A percentile compares a stretch with the other conserved stretches of the same genome.
These are phyloP conservation scores for Teratosphaeria viscida DNA, from an alignment of 2,329 filamentous ascomycete species.

Conservation along the genomic window DNA sequence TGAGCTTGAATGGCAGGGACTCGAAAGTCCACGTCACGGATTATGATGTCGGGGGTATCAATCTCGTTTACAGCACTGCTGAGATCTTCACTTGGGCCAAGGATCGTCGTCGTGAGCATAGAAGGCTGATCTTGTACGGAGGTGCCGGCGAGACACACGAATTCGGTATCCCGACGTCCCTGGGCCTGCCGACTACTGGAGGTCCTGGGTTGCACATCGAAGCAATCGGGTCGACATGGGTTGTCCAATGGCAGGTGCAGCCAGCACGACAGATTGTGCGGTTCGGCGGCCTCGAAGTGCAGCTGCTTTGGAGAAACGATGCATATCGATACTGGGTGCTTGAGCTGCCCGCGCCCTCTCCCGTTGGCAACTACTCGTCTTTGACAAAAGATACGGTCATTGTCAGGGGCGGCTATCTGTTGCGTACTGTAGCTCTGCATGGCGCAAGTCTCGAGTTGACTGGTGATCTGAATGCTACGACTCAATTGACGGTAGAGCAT, in stretches of 20 bases:
- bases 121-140: slow-evolving; percentile 54
- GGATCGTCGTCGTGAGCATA: slow-evolving; percentile 37
- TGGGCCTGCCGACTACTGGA: slow-evolving; percentile 24
- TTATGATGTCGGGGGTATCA: slow-evolving; percentile 50
- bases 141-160: slow-evolving; percentile 54
- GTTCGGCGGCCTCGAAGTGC: slow-evolving; percentile 42
- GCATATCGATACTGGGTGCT: slow-evolving; percentile 62
- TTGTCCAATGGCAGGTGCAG: slow-evolving; percentile 47
- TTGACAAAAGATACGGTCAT: slow-evolving; percentile 27
- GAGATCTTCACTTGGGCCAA: slow-evolving; percentile 61
- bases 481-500: slow-evolving; percentile 57
- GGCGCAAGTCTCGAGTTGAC: slow-evolving; percentile 49
- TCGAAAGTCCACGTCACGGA: slow-evolving; percentile 59
- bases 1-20: slow-evolving; percentile 53
- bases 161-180: slow-evolving; percentile 39
- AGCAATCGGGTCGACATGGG: slow-evolving; percentile 33
- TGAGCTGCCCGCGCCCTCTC: slow-evolving; percentile 36
- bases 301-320: slow-evolving; percentile 52
- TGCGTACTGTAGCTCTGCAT: slow-evolving; percentile 48
- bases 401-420: slow-evolving; percentile 54
- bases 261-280: slow-evolving; percentile 41
- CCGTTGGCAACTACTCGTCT: slow-evolving; percentile 24
- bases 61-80: slow-evolving; percentile 56
- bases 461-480: slow-evolving; percentile 63
- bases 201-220: slow-evolving; percentile 19